Conservation (phyloP, 108 stramenopile genomes). For the Mayamaea pseudoterrestris region DNA sequence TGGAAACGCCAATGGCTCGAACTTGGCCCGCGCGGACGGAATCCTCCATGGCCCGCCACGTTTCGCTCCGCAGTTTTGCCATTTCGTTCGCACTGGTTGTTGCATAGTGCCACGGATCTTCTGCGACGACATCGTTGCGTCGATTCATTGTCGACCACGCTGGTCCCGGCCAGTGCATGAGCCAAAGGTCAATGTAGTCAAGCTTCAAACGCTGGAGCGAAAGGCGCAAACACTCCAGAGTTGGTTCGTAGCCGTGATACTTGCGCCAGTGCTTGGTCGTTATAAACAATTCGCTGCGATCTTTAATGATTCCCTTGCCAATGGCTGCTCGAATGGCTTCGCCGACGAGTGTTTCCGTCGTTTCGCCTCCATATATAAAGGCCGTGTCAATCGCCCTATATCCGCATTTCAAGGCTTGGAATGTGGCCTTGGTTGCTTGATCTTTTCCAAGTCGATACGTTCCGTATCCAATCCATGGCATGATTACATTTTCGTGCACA, state of each 20-base stretch:
- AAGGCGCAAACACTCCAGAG: constrained; percentile 42
- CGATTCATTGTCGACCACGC: constrained; percentile 33
- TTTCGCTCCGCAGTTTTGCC: constrained; percentile 38
- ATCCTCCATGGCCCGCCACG: constrained; percentile 85
- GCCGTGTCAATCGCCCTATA: constrained; percentile 68
- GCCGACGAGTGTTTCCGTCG: constrained; percentile 54
- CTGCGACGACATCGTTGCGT: constrained; percentile 14
- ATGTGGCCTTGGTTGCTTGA: constrained; percentile 21
- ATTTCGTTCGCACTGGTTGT: constrained; percentile 24
- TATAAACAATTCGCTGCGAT: constrained; percentile 34
- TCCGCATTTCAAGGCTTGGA: constrained; percentile 40
- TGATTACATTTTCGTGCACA: constrained; percentile 7
- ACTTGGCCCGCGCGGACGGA: constrained; percentile 30
- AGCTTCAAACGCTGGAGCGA: constrained; percentile 43
- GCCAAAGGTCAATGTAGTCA: constrained; percentile 50
- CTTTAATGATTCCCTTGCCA: constrained; percentile 15
- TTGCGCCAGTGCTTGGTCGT: constrained; percentile 76
- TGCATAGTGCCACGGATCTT: constrained; percentile 38
- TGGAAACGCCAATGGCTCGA: constrained; percentile 70
- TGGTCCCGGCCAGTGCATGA: constrained; percentile 75
- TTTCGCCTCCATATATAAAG: constrained; percentile 68
- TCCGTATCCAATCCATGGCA: constrained; percentile 65
- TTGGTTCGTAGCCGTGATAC: constrained; percentile 61
- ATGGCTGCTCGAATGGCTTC: no score
- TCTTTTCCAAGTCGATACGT: constrained; percentile 55